Conservation (phyloP, 2,329 filamentous ascomycete genomes). For the Fusarium temperatum region DNA sequence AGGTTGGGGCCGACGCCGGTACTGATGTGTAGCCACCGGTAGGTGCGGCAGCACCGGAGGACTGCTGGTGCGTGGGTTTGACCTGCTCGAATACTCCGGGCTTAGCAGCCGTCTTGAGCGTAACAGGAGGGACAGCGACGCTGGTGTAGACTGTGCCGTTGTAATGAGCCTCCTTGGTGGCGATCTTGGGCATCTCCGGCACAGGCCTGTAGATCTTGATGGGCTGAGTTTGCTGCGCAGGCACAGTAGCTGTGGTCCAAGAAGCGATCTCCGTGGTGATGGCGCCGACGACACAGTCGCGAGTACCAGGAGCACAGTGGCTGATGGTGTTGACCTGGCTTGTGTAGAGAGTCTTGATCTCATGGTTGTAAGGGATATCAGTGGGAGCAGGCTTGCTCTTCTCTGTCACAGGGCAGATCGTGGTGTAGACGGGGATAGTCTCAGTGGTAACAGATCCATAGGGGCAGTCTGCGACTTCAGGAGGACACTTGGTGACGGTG, state of each 20-base stretch:
- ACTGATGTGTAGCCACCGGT: slow-evolving; percentile 36
- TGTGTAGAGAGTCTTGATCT: slow-evolving; percentile 58
- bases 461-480: slow-evolving; percentile 61
- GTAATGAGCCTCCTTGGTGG: slow-evolving; percentile 4
- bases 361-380: slow-evolving; percentile 23
- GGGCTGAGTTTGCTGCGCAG: slow-evolving; percentile 29
- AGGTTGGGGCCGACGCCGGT: slow-evolving; percentile 10
- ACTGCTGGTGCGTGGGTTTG: slow-evolving; percentile 14
- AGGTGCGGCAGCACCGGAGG: slow-evolving; percentile 32
- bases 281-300: slow-evolving; percentile 56
- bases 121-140: slow-evolving; percentile 17
- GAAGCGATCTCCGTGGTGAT: slow-evolving; percentile 45
- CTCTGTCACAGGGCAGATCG: slow-evolving; percentile 24
- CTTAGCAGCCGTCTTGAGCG: slow-evolving; percentile 31
- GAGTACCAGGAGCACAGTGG: slow-evolving; percentile 60
- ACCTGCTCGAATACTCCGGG: slow-evolving; percentile 29
- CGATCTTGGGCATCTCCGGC: slow-evolving; percentile 14
- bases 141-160: slow-evolving; percentile 26
- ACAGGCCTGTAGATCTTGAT: slow-evolving; percentile 21
- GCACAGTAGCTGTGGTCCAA: slow-evolving; percentile 31
- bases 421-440: slow-evolving; percentile 37
- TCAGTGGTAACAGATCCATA: slow-evolving; percentile 47
- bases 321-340: slow-evolving; percentile 64
- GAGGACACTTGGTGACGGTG: slow-evolving; percentile 64
- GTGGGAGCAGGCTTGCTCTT: slow-evolving; percentile 15